phyloP scores from a whole-genome alignment of 768 basidiomycete species.

The Tremella yokohamensis region DNA sequence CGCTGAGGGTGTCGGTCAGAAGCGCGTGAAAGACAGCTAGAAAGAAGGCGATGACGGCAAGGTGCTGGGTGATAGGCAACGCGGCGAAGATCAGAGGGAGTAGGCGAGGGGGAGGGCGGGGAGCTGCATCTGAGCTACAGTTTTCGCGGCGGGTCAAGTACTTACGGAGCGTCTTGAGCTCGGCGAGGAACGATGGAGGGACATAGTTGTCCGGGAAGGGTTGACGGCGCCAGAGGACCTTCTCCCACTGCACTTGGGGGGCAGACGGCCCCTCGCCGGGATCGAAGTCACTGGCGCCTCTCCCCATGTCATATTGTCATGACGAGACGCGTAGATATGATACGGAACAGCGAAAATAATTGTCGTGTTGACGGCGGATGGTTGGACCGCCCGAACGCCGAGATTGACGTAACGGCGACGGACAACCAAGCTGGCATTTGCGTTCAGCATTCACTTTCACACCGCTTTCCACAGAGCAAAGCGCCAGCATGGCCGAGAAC shows the following conservation, averaged over 20 bases:
- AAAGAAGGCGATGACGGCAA: slow-evolving; percentile 76
- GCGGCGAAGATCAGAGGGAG: slow-evolving; percentile 31
- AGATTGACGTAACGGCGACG: too few species aligned
- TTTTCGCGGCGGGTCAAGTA: neutral
- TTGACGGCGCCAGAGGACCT: slow-evolving; percentile 54
- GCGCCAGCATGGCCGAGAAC: neutral
- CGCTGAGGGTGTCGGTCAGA: slow-evolving; percentile 14
- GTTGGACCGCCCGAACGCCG: too few species aligned
- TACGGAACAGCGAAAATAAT: too few species aligned
- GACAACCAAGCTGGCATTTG: too few species aligned
- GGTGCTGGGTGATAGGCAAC: slow-evolving; percentile 71
- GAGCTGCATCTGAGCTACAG: slow-evolving; percentile 18
- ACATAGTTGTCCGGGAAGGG: slow-evolving; percentile 82
- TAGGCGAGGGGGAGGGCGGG: slow-evolving; percentile 25
- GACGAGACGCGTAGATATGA: too few species aligned
- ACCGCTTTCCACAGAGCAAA: too few species aligned
- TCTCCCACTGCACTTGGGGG: slow-evolving; percentile 30
- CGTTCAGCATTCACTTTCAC: too few species aligned
- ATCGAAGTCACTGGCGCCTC: too few species aligned
- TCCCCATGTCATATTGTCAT: too few species aligned
- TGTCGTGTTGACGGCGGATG: too few species aligned
- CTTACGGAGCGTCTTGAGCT: slow-evolving; percentile 56
- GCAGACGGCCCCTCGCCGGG: too few species aligned
- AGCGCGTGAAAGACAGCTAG: slow-evolving; percentile 63
- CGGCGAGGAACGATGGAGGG: slow-evolving; percentile 70